Evolutionary conservation across 1,284 basidiomycete species (phyloP).

Genomic region (Clitocybe nebularis): DNA sequence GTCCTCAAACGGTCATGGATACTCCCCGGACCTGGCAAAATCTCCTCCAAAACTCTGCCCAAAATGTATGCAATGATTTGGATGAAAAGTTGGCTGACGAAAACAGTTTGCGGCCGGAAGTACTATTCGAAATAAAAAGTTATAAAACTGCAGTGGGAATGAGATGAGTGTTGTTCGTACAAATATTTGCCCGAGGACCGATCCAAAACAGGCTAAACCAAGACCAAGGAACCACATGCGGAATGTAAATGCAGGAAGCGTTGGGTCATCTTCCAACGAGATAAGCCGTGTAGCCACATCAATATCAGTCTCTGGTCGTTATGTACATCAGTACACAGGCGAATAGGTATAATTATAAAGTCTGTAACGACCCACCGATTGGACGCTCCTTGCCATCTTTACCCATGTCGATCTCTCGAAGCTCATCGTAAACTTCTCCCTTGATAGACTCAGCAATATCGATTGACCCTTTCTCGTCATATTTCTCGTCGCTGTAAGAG

Average conservation of each 20-base stretch:
- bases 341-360: too few relatives aligned
- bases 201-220: slow-evolving; percentile 52
- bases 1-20: slow-evolving; percentile 28
- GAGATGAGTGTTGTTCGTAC: slow-evolving; percentile 24
- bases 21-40: slow-evolving; percentile 42
- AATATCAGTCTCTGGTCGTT: slow-evolving; percentile 35
- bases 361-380: slow-evolving; percentile 35
- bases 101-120: slow-evolving; percentile 53
- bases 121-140: slow-evolving; percentile 24
- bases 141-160: background rate
- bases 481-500: slow-evolving; percentile 18
- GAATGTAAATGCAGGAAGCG: slow-evolving; percentile 43
- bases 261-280: slow-evolving; percentile 56
- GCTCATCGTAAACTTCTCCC: slow-evolving; percentile 32
- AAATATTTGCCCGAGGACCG: slow-evolving; percentile 57
- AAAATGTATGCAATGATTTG: slow-evolving; percentile 45
- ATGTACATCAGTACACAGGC: too few relatives aligned
- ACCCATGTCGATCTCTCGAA: slow-evolving; percentile 33
- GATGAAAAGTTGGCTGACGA: slow-evolving; percentile 54
- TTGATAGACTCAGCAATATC: slow-evolving; percentile 16
- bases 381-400: slow-evolving; percentile 36
- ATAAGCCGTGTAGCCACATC: slow-evolving; percentile 48
- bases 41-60: slow-evolving; percentile 36
- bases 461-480: slow-evolving; percentile 17
- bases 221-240: slow-evolving; percentile 42